Evolutionary conservation across 106 monocot species (phyloP).

Genomic region (Chionographis japonica): DNA sequence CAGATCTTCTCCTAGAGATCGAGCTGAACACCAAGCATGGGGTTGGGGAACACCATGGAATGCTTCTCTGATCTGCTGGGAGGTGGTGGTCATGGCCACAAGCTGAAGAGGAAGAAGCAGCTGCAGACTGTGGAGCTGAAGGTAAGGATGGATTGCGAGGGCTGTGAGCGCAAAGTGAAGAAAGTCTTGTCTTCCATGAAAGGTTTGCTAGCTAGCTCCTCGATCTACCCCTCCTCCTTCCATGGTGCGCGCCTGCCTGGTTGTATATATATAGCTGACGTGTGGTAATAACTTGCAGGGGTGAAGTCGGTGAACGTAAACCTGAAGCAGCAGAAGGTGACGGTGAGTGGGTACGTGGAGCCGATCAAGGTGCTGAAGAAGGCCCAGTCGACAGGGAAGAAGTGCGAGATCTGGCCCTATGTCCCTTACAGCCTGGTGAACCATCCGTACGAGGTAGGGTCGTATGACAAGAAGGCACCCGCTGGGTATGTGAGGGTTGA

Average conservation of each 20-base stretch:
- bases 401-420: slow-evolving; percentile 8
- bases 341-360: slow-evolving; percentile 3
- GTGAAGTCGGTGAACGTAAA: slow-evolving; percentile 11
- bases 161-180: slow-evolving; percentile 18
- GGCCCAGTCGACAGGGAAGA: slow-evolving; percentile 10
- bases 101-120: slow-evolving; percentile 14
- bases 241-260: too few species aligned
- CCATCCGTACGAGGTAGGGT: slow-evolving; percentile 1
- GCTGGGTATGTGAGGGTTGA: slow-evolving; percentile 6
- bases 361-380: slow-evolving; percentile 9
- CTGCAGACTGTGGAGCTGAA: slow-evolving; percentile 16
- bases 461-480: slow-evolving; percentile 11
- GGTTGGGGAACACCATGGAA: slow-evolving; percentile 9
- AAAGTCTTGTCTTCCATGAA: slow-evolving; percentile 14
- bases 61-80: slow-evolving; percentile 12
- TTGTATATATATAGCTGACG: too few species aligned
- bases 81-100: slow-evolving; percentile 3
- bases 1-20: not conserved
- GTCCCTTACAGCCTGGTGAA: slow-evolving; percentile 3
- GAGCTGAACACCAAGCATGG: not conserved
- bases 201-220: slow-evolving; percentile 1
- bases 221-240: not conserved
- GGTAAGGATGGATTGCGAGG: slow-evolving; percentile 24
- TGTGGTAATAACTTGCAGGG: not conserved
- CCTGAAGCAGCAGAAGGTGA: slow-evolving; percentile 13